phyloP scores from a whole-genome alignment of 441 rosid species.

The Aleurites moluccanus region DNA sequence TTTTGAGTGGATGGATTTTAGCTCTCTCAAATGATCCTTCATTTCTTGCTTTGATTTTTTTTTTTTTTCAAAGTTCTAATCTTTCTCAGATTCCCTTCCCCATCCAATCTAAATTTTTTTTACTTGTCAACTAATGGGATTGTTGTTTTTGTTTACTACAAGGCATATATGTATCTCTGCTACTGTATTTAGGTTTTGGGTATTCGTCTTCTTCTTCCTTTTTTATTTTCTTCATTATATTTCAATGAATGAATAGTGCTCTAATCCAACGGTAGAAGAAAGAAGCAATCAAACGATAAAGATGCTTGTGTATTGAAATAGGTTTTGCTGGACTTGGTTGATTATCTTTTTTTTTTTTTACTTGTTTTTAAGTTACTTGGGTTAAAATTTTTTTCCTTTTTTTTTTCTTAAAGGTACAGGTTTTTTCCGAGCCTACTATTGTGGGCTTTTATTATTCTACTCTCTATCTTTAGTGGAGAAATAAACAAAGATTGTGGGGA shows the following conservation, averaged over 20 bases:
- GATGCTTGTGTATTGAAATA: conserved; percentile 9
- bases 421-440: neutral
- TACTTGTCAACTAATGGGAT: neutral
- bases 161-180: neutral
- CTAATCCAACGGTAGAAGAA: neutral
- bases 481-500: conserved; percentile 38
- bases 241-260: neutral
- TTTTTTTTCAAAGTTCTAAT: too few species aligned
- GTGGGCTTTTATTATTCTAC: neutral
- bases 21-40: conserved; percentile 14
- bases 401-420: neutral
- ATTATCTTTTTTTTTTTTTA: conserved; percentile 23
- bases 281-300: neutral
- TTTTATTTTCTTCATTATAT: neutral
- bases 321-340: conserved; percentile 25
- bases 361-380: neutral
- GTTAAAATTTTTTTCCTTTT: neutral
- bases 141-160: neutral
- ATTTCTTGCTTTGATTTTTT: conserved; percentile 21
- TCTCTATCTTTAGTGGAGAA: conserved; percentile 16
- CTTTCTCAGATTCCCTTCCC: conserved; percentile 7
- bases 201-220: neutral
- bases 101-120: neutral
- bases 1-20: conserved; percentile 20
- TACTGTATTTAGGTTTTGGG: neutral